Evolutionary conservation across 495 filamentous ascomycete genomes (phyloP).

Genomic region (Daldinia loculata): DNA sequence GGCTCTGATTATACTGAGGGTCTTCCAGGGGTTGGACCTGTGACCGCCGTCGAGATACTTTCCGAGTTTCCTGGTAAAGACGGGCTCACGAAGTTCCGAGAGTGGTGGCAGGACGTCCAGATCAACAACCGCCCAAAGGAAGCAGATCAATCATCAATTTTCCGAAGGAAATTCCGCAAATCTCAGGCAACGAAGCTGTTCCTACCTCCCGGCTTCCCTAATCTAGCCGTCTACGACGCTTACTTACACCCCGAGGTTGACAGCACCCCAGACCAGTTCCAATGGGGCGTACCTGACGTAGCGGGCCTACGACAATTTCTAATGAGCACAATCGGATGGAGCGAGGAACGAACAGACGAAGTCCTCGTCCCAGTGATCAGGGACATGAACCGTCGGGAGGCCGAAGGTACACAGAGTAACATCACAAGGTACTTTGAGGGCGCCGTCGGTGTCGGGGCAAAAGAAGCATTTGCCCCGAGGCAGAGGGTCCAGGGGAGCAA

Average conservation of each 20-base stretch:
- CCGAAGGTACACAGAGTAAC: slow-evolving; percentile 93
- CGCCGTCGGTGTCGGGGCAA: slow-evolving; percentile 49
- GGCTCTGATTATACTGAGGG: slow-evolving; percentile 96
- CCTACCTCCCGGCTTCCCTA: slow-evolving; percentile 79
- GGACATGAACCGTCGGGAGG: slow-evolving; percentile 88
- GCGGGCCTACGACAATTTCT: slow-evolving; percentile 85
- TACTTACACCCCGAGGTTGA: slow-evolving; percentile 91
- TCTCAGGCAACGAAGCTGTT: slow-evolving; percentile 81
- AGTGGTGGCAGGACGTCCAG: slow-evolving; percentile 89
- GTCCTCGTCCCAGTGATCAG: slow-evolving; percentile 91
- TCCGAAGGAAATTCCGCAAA: slow-evolving; percentile 85
- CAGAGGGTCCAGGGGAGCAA: slow-evolving; percentile 72
- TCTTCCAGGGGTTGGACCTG: slow-evolving; percentile 86
- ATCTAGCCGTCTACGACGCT: slow-evolving; percentile 75
- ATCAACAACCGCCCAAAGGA: slow-evolving; percentile 58
- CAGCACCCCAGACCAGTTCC: slow-evolving; percentile 75
- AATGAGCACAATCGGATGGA: slow-evolving; percentile 95
- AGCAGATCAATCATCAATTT: slow-evolving; percentile 63
- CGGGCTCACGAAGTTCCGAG: slow-evolving; percentile 70
- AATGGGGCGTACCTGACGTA: slow-evolving; percentile 95
- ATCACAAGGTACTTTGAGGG: slow-evolving; percentile 86
- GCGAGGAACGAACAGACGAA: slow-evolving; percentile 88
- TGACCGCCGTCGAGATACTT: slow-evolving; percentile 90
- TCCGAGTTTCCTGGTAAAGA: slow-evolving; percentile 78
- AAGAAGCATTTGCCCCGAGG: slow-evolving; percentile 81